Evolutionary conservation across 805 yeast genomes (phyloP).

Genomic region (Hanseniaspora hatyaiensis): DNA sequence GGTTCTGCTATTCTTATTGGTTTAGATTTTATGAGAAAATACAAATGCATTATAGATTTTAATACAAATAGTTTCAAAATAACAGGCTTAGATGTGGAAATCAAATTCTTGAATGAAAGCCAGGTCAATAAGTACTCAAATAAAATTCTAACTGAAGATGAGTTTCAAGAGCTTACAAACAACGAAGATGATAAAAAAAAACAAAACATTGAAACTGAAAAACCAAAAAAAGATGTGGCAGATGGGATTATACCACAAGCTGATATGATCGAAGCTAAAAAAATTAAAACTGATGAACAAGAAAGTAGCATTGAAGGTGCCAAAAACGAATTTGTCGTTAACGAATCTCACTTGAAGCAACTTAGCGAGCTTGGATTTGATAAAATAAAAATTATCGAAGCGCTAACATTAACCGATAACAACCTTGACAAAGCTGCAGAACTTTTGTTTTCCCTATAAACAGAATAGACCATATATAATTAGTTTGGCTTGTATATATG

Average conservation of each 20-base stretch:
- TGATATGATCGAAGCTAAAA: too few relatives aligned
- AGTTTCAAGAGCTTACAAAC: conserved; percentile 16
- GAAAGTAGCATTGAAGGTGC: background rate
- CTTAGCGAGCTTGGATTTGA: conserved; percentile 31
- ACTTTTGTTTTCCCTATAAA: background rate
- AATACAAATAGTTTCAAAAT: conserved; percentile 51
- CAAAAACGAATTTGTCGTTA: conserved; percentile 5
- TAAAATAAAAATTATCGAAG: conserved; percentile 19
- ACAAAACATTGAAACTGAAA: background rate
- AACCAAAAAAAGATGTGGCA: background rate
- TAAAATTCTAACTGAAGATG: conserved; percentile 20
- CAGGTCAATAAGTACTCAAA: conserved; percentile 43
- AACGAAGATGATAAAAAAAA: background rate
- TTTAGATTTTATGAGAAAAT: conserved; percentile 79
- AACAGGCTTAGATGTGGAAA: conserved; percentile 47
- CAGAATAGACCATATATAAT: too few relatives aligned
- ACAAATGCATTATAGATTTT: conserved; percentile 72
- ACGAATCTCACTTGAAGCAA: conserved; percentile 16
- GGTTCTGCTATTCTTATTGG: conserved; percentile 62
- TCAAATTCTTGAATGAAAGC: conserved; percentile 59
- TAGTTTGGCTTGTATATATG: background rate
- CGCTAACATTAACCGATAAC: conserved; percentile 4
- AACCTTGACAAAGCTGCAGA: conserved; percentile 14
- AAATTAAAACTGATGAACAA: conserved; percentile 8
- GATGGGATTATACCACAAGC: too few relatives aligned